These are phyloP conservation scores for Aquilaria yunnanensis DNA, from an alignment of 345 rosid genomes.

Conservation along the genomic window DNA sequence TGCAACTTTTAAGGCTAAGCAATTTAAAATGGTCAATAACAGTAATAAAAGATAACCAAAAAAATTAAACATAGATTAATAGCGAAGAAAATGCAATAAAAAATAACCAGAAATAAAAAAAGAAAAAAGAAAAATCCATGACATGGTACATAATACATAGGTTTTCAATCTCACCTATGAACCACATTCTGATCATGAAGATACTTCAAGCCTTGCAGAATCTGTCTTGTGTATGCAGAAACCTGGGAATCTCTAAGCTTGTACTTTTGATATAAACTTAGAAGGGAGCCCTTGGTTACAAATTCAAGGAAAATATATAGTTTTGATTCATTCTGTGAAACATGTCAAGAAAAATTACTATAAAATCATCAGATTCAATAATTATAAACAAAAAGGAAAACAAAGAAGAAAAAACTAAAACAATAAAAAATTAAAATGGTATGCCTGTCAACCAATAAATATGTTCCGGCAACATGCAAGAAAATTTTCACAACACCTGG, in stretches of 20 bases:
- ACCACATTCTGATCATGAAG: conserved; percentile 62
- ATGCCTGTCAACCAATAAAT: no score
- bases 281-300: conserved; percentile 65
- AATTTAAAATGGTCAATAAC: no score
- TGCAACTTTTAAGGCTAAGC: no score
- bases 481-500: no score
- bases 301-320: conserved; percentile 77
- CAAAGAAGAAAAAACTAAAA: conserved; percentile 2
- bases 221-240: conserved; percentile 66
- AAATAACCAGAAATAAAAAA: no score
- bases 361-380: not conserved
- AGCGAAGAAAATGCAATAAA: no score
- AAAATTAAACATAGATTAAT: no score
- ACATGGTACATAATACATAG: not conserved
- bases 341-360: no score
- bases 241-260: conserved; percentile 52
- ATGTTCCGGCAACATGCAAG: no score
- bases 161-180: conserved; percentile 44
- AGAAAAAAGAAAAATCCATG: no score
- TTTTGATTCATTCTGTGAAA: conserved; percentile 57
- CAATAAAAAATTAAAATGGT: no score
- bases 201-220: conserved; percentile 65
- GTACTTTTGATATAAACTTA: conserved; percentile 42
- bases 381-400: conserved; percentile 2
- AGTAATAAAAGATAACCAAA: no score